A percentile compares a stretch with the other conserved stretches of the same genome.
phyloP scores from a whole-genome alignment of 805 yeast genomes.

The Babjeviella inositovora region DNA sequence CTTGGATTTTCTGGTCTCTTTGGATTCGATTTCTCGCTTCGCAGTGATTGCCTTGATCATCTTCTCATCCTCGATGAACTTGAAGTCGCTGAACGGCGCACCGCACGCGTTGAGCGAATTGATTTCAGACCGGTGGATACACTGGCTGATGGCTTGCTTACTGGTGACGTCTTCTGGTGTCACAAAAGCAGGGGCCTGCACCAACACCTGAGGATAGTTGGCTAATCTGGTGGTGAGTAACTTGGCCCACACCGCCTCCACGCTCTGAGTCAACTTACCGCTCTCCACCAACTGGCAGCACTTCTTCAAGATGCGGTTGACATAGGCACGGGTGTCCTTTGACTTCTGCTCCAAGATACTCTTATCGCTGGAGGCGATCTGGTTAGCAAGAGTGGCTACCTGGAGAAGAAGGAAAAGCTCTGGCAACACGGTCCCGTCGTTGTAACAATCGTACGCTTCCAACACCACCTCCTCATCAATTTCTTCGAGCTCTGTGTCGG shows the following conservation, averaged over 20 bases:
- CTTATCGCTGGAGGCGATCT: conserved; percentile 10
- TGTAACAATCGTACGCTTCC: conserved; percentile 49
- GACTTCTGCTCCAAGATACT: conserved; percentile 4
- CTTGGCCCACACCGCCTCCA: conserved; percentile 11
- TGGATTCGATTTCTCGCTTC: conserved; percentile 25
- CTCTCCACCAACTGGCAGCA: conserved; percentile 44
- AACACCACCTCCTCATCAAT: conserved; percentile 24
- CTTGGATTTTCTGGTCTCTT: conserved; percentile 7
- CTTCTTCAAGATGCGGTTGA: conserved; percentile 39
- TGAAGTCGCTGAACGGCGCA: conserved; percentile 13
- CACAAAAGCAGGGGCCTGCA: conserved; percentile 8
- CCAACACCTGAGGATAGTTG: conserved; percentile 26
- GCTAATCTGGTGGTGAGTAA: conserved; percentile 17
- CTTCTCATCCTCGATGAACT: conserved; percentile 40
- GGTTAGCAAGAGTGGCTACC: conserved; percentile 18
- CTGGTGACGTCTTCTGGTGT: too few relatives aligned
- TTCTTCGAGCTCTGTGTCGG: conserved; percentile 13
- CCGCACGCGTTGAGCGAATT: too few relatives aligned
- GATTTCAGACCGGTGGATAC: too few relatives aligned
- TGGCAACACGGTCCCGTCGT: conserved; percentile 38
- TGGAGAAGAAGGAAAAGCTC: conserved; percentile 42
- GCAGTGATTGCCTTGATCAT: conserved; percentile 39
- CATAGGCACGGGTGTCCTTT: conserved; percentile 8
- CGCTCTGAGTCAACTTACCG: conserved; percentile 23
- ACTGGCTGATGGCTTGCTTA: too few relatives aligned